These are phyloP conservation scores for Amaranthus hypochondriacus DNA, from an alignment of 148 eudicot genomes.

Conservation along the genomic window DNA sequence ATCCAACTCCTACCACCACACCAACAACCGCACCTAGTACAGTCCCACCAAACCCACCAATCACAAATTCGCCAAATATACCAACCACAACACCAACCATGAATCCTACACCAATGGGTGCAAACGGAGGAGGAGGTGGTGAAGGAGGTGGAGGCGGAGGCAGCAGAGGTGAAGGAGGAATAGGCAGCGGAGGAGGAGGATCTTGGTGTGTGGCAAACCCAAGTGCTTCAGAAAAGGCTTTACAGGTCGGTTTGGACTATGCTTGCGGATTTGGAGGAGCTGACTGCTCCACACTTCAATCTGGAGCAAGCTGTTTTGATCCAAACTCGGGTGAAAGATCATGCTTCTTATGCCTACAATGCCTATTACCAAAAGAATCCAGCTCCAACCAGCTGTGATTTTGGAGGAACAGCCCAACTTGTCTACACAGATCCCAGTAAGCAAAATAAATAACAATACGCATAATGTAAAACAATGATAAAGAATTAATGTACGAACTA, in stretches of 20 bases:
- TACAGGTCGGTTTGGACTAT: slow-evolving; percentile 91
- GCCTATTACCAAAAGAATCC: slow-evolving; percentile 94
- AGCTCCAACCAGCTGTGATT: slow-evolving; percentile 75
- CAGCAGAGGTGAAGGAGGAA: slow-evolving; percentile 5
- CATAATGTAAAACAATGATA: not conserved
- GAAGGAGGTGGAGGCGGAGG: slow-evolving; percentile 8
- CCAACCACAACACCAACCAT: slow-evolving; percentile 28
- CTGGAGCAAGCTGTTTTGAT: slow-evolving; percentile 61
- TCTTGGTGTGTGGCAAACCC: slow-evolving; percentile 88
- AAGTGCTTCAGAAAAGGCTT: slow-evolving; percentile 62
- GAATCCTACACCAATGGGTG: slow-evolving; percentile 26
- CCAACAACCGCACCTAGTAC: slow-evolving; percentile 25
- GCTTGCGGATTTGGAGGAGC: slow-evolving; percentile 98
- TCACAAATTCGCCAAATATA: slow-evolving; percentile 4
- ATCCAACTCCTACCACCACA: slow-evolving; percentile 28
- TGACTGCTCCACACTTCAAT: slow-evolving; percentile 79
- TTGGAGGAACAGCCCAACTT: slow-evolving; percentile 84
- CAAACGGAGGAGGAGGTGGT: not conserved
- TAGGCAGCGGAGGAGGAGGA: slow-evolving; percentile 37
- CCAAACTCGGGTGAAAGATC: slow-evolving; percentile 64
- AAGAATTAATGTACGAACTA: not conserved
- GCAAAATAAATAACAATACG: slow-evolving; percentile 3
- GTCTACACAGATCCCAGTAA: slow-evolving; percentile 83
- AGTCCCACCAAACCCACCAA: slow-evolving; percentile 15
- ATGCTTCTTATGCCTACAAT: slow-evolving; percentile 91